Evolutionary conservation across 768 basidiomycete species (phyloP).

Genomic region (Mycena albidolilacea): DNA sequence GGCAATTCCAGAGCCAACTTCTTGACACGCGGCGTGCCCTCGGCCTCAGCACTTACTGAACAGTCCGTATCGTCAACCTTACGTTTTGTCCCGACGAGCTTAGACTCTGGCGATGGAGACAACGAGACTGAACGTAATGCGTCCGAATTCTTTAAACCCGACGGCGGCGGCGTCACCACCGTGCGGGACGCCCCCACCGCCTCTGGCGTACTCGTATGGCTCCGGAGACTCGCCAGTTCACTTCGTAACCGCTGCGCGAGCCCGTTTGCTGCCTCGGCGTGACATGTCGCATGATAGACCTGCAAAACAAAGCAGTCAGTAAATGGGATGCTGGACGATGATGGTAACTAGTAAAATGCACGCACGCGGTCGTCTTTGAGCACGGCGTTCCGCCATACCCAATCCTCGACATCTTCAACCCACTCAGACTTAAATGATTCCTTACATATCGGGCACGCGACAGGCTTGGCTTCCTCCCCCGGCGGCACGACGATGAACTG

Average conservation of each 20-base stretch:
- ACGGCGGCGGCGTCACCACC: slow-evolving; percentile 51
- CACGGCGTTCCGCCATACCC: slow-evolving; percentile 96
- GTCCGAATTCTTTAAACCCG: slow-evolving; percentile 46
- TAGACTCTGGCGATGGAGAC: slow-evolving; percentile 69
- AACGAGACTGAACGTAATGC: slow-evolving; percentile 58
- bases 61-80: slow-evolving; percentile 74
- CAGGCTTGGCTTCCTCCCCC: slow-evolving; percentile 85
- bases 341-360: slow-evolving; percentile 27
- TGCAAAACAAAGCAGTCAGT: slow-evolving; percentile 45
- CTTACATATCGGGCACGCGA: slow-evolving; percentile 97
- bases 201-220: slow-evolving; percentile 87
- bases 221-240: slow-evolving; percentile 67
- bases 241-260: slow-evolving; percentile 78
- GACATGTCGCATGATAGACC: slow-evolving; percentile 97
- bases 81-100: slow-evolving; percentile 77
- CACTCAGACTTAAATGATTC: slow-evolving; percentile 93
- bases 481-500: slow-evolving; percentile 92
- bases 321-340: background rate
- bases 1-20: slow-evolving; percentile 61
- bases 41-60: slow-evolving; percentile 55
- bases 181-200: slow-evolving; percentile 48
- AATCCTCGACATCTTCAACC: slow-evolving; percentile 96
- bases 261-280: slow-evolving; percentile 83
- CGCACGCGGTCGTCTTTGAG: slow-evolving; percentile 87
- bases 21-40: slow-evolving; percentile 76